Evolutionary conservation across 2,329 filamentous ascomycete genomes (phyloP), one percentile per base, ranked within the genome.

Genomic region (Emmonsia crescens): DNA sequence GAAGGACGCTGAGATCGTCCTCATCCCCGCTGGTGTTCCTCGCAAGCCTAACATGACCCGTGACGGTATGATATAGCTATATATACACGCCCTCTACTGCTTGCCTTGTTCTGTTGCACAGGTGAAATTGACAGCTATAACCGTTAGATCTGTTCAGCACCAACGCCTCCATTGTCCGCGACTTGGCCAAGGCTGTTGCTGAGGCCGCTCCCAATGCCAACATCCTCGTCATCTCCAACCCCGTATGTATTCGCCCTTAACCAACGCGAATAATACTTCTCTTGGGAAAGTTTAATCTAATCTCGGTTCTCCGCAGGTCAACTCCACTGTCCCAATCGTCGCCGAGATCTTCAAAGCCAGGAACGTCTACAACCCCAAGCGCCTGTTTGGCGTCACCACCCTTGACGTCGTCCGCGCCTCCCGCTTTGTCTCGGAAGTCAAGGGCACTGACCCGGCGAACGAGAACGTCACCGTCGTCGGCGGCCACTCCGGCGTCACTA

Each of bases 31-130:
- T 74, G 94, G 94, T 84, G 93, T 99, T 69, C 94, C 94, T 75
- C 91, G 94, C 82, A 96, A 96, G 86, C 94, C 94, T 77, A 94
- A 94, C 81, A 99, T 99, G 94, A 96, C 89, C 81, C 92, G 94
- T 84, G 94, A 99, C 80, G 84, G 84, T 86, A 80, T 66, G 79
- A 64, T 57, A 36, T 36, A 29, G 33, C 36, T 54, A 14, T 5
- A 42, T 29, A 38, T 19, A 31, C 16, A 36, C 1, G 24, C 27
- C 1, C 9, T 9, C 14, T 48, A n/a, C 14, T n/a, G 8, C 16
- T 19, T 24, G 5, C 14, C 27, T 31, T 19, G n/a, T 27, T 3
- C 19, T 12, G 33, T 54, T n/a, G 27, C 16, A 33, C 31, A 1
- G 14, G 27, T 33, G 36, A 40, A 14, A 40, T 40, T 56, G 19